Evolutionary conservation across 768 basidiomycete species (phyloP).

Genomic region (Termitomyces sp.): DNA sequence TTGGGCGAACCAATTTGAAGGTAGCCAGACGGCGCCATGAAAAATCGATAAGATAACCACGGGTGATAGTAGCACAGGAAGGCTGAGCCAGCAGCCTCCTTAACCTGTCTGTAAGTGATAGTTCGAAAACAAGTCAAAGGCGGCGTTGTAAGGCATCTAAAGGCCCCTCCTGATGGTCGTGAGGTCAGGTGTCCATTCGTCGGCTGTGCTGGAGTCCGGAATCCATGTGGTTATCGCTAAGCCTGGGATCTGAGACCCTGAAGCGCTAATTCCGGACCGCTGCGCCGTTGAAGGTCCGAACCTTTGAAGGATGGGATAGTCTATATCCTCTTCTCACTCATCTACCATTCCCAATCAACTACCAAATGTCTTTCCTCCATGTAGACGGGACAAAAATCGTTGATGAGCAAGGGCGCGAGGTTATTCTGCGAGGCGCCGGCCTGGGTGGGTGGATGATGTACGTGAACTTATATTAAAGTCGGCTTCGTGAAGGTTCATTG

Average conservation of each 20-base stretch:
- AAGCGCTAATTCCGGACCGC: not conserved
- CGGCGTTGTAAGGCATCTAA: not conserved
- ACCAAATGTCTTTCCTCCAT: constrained; percentile 43
- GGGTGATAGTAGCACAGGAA: not conserved
- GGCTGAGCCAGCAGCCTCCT: constrained; percentile 14
- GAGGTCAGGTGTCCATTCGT: not conserved
- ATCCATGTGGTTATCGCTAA: too few species aligned
- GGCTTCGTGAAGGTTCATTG: not conserved
- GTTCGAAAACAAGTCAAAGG: not conserved
- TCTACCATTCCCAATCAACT: not conserved
- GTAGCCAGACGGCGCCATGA: constrained; percentile 8
- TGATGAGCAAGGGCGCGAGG: constrained; percentile 46
- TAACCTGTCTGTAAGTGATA: not conserved
- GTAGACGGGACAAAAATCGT: constrained; percentile 58
- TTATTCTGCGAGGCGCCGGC: constrained; percentile 65
- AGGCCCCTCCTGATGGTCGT: not conserved
- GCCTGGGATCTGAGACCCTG: too few species aligned
- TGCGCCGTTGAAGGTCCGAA: not conserved
- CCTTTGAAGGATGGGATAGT: not conserved
- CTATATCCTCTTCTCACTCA: not conserved
- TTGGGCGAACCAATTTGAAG: not conserved
- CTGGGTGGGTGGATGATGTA: constrained; percentile 83
- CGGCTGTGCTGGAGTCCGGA: not conserved
- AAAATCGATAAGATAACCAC: not conserved
- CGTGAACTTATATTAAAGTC: not conserved